Evolutionary conservation across 1,284 basidiomycete genomes (phyloP).

Genomic region (Sporisorium reilianum): DNA sequence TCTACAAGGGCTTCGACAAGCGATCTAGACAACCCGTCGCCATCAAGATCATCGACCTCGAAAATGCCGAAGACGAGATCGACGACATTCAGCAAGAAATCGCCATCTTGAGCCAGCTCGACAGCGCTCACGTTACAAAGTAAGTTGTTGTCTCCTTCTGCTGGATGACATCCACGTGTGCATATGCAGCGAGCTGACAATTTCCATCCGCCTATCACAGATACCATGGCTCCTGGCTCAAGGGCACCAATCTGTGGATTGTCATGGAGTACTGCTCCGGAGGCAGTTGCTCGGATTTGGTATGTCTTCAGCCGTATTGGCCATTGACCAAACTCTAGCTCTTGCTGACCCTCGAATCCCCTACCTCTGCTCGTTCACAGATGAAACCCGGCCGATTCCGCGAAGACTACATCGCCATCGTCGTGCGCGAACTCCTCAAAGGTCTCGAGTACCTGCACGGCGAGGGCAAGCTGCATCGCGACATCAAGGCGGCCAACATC

Average conservation of each 20-base stretch:
- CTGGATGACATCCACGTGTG: no score
- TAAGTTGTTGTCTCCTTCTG: slow-evolving; percentile 34
- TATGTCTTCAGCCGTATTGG: slow-evolving; percentile 50
- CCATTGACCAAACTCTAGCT: neutral
- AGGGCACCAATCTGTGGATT: slow-evolving; percentile 94
- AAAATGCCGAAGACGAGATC: slow-evolving; percentile 98
- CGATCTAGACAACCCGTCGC: slow-evolving; percentile 62
- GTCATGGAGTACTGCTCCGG: slow-evolving; percentile 91
- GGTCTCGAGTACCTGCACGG: slow-evolving; percentile 95
- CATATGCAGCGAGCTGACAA: slow-evolving; percentile 1
- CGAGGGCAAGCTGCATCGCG: slow-evolving; percentile 95
- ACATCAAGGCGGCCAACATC: slow-evolving; percentile 99
- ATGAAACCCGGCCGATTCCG: slow-evolving; percentile 98
- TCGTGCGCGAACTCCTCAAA: slow-evolving; percentile 88
- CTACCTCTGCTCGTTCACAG: slow-evolving; percentile 71
- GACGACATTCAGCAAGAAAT: slow-evolving; percentile 99
- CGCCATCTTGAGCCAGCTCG: slow-evolving; percentile 95
- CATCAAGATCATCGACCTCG: slow-evolving; percentile 98
- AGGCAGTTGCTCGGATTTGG: slow-evolving; percentile 73
- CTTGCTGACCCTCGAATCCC: slow-evolving; percentile 23
- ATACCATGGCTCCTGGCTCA: slow-evolving; percentile 95
- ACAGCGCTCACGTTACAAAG: slow-evolving; percentile 95
- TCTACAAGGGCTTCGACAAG: slow-evolving; percentile 65
- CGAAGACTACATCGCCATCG: slow-evolving; percentile 98
- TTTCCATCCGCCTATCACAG: slow-evolving; percentile 71